Conservation (phyloP, 202 grass and related monocot species). For the Saccharum hybrid region DNA sequence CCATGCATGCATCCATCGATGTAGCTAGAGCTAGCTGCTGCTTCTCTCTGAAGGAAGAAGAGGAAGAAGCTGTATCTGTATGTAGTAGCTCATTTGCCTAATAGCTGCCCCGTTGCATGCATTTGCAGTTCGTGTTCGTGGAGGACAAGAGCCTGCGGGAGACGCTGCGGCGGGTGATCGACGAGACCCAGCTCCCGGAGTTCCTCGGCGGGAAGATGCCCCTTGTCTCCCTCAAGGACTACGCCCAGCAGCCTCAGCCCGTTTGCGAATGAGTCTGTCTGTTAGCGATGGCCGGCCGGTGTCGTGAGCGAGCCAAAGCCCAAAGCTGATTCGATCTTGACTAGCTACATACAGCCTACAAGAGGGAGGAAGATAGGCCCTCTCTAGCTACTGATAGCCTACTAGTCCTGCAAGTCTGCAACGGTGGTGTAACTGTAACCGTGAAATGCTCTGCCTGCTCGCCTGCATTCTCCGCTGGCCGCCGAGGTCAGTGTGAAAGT, state of each 20-base stretch:
- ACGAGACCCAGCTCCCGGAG: conserved; percentile 75
- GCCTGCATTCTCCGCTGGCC: too few relatives aligned
- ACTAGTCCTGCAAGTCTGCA: too few relatives aligned
- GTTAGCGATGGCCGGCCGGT: too few relatives aligned
- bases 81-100: neutral
- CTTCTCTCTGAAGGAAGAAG: neutral
- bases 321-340: neutral
- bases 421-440: too few relatives aligned
- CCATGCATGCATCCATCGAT: too few relatives aligned
- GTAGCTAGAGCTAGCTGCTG: neutral
- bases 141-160: conserved; percentile 67
- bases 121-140: conserved; percentile 73
- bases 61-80: neutral
- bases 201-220: conserved; percentile 70
- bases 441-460: too few relatives aligned
- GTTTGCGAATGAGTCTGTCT: neutral
- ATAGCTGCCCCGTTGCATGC: neutral
- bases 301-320: neutral
- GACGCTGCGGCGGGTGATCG: conserved; percentile 65
- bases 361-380: too few relatives aligned
- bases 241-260: neutral
- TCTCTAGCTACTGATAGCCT: too few relatives aligned
- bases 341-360: too few relatives aligned
- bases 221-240: conserved; percentile 49
- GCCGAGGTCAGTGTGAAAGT: too few relatives aligned